Conservation (phyloP, 495 filamentous ascomycete species). For the Lasiosphaeris hirsuta region DNA sequence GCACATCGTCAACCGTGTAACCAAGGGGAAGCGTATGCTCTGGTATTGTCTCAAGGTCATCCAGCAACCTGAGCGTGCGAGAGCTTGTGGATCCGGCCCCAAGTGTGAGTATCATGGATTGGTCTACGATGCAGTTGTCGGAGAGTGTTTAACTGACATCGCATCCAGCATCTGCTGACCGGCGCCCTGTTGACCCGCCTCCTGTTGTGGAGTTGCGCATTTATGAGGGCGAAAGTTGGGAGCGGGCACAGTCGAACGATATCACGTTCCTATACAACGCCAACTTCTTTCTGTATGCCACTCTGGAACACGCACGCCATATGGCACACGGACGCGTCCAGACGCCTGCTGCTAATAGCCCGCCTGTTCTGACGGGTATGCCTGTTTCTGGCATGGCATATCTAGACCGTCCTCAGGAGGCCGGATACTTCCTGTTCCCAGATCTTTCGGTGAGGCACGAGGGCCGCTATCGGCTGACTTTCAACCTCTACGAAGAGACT, state of each 20-base stretch:
- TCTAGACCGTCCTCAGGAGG: conserved; percentile 83
- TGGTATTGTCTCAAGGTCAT: conserved; percentile 83
- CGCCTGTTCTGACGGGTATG: conserved; percentile 88
- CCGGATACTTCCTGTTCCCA: conserved; percentile 97
- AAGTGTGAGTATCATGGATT: conserved; percentile 64
- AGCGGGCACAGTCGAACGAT: conserved; percentile 62
- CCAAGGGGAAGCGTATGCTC: conserved; percentile 74
- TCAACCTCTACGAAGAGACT: conserved; percentile 88
- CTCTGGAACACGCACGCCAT: conserved; percentile 79
- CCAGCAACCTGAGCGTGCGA: conserved; percentile 92
- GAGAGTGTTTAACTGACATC: conserved; percentile 13
- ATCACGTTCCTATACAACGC: conserved; percentile 92
- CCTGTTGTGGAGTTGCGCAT: conserved; percentile 93
- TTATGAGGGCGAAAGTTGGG: conserved; percentile 66
- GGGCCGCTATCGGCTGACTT: conserved; percentile 81
- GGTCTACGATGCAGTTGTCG: conserved; percentile 3
- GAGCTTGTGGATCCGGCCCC: conserved; percentile 91
- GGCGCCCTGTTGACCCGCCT: conserved; percentile 93
- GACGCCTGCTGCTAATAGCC: conserved; percentile 58
- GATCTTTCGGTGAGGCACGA: conserved; percentile 96
- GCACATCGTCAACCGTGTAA: conserved; percentile 50
- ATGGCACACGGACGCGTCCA: conserved; percentile 79
- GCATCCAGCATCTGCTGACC: conserved; percentile 79
- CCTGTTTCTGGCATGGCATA: conserved; percentile 97
- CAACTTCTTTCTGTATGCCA: conserved; percentile 96